A percentile compares a stretch with the other conserved stretches of the same genome.
phyloP scores from a whole-genome alignment of 129 eudicot species.

The Tagetes patula region DNA sequence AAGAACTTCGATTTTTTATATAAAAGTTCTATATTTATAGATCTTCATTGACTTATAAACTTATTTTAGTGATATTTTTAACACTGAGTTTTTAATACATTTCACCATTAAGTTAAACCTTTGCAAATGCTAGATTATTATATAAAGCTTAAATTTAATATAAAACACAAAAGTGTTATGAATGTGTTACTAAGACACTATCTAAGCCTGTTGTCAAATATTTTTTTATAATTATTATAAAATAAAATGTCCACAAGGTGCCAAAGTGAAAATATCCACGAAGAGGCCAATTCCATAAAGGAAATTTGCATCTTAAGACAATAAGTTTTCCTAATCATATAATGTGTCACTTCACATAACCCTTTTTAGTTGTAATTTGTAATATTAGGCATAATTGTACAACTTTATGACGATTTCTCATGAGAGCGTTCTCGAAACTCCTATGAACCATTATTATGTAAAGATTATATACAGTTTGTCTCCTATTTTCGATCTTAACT shows the following conservation, averaged over 20 bases:
- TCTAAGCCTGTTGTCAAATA: not conserved
- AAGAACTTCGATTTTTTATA: no score
- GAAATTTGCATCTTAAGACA: not conserved
- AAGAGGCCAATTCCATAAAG: not conserved
- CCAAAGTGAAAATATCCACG: not conserved
- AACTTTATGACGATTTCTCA: not conserved
- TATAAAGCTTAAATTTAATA: not conserved
- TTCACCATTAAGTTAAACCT: no score
- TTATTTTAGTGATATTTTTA: no score
- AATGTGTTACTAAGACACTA: no score
- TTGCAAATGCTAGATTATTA: not conserved
- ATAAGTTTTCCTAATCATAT: not conserved
- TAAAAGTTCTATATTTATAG: no score
- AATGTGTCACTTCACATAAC: not conserved
- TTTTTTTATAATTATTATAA: not conserved
- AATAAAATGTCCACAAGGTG: not conserved
- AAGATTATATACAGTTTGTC: not conserved
- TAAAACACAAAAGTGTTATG: no score
- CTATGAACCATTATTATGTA: not conserved
- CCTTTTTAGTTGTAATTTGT: conserved; percentile 10
- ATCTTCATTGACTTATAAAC: no score
- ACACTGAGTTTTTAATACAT: no score
- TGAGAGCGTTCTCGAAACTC: not conserved
- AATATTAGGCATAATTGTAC: not conserved
- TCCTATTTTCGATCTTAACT: not conserved